phyloP scores from a whole-genome alignment of 2,329 filamentous ascomycete genomes.

The Stemphylium vesicarium region DNA sequence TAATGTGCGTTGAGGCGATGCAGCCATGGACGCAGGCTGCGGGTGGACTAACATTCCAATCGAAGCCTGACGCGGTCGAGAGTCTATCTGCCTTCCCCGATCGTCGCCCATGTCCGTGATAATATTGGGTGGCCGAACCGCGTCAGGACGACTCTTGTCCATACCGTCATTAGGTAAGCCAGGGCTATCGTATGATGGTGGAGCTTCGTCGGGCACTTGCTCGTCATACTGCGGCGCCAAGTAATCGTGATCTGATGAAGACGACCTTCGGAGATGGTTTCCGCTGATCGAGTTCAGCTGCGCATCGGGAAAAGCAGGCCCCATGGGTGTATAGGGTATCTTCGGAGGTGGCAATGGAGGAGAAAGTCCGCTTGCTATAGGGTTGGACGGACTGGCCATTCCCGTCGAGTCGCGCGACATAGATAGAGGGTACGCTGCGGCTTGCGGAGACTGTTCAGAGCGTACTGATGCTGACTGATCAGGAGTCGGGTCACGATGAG shows the following conservation, averaged over 20 bases:
- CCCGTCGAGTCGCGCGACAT: slow-evolving; percentile 29
- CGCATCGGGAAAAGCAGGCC: slow-evolving; percentile 10
- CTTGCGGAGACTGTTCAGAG: slow-evolving; percentile 21
- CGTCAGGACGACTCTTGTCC: slow-evolving; percentile 39
- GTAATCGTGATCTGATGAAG: slow-evolving; percentile 14
- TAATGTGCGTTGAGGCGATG: slow-evolving; percentile 44
- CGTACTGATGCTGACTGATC: slow-evolving; percentile 33
- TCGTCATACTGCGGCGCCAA: slow-evolving; percentile 28
- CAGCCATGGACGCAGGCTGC: slow-evolving; percentile 49
- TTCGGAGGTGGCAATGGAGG: slow-evolving; percentile 34
- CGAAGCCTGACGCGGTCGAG: slow-evolving; percentile 41
- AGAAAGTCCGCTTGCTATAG: slow-evolving; percentile 22
- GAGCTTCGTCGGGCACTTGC: slow-evolving; percentile 37
- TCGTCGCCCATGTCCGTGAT: slow-evolving; percentile 24
- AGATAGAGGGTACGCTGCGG: slow-evolving; percentile 38
- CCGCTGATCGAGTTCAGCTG: slow-evolving; percentile 15
- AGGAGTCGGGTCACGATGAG: slow-evolving; percentile 20
- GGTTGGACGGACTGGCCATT: slow-evolving; percentile 32
- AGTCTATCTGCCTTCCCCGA: slow-evolving; percentile 25
- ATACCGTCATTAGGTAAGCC: slow-evolving; percentile 38
- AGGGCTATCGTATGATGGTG: slow-evolving; percentile 44
- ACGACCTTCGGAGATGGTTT: slow-evolving; percentile 19
- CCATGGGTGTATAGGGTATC: slow-evolving; percentile 32
- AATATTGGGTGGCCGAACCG: slow-evolving; percentile 40
- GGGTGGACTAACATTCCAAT: slow-evolving; percentile 46